A percentile compares a stretch with the other conserved stretches of the same genome.
Conservation (phyloP, 345 rosid species). For the Fremontodendron californicum region DNA sequence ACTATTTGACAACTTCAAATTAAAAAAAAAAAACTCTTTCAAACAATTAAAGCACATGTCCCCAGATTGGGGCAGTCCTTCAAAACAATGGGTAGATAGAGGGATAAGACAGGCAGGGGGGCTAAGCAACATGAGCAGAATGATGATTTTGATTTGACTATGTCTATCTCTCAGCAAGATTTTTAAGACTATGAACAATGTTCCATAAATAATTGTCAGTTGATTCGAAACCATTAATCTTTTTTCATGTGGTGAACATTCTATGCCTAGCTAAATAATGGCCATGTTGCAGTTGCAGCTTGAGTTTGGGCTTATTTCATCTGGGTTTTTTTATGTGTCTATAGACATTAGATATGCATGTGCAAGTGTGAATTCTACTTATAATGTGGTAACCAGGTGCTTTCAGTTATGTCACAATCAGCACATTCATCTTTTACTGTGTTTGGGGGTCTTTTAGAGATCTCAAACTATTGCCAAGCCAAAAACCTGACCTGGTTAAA, state of each 20-base stretch:
- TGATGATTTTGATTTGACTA: too few species aligned
- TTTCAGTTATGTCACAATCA: neutral
- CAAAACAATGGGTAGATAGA: neutral
- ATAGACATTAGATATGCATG: neutral
- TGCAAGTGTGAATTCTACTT: neutral
- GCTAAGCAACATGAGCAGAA: neutral
- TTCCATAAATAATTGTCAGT: too few species aligned
- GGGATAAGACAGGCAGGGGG: neutral
- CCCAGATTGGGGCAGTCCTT: neutral
- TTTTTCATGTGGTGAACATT: neutral
- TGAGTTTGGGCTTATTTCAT: neutral
- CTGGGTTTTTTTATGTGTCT: too few species aligned
- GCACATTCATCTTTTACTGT: neutral
- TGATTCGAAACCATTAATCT: too few species aligned
- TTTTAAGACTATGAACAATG: too few species aligned
- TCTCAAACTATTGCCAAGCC: neutral
- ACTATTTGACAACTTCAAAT: too few species aligned
- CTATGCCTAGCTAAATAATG: neutral
- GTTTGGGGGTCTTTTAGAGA: neutral
- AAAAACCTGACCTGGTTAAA: neutral
- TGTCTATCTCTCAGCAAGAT: neutral
- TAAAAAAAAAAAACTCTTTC: too few species aligned
- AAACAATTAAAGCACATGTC: neutral
- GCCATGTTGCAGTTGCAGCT: neutral
- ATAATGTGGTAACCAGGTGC: neutral